Evolutionary conservation across 208 protist genomes (phyloP).

Genomic region (Leishmania gerbilli): DNA sequence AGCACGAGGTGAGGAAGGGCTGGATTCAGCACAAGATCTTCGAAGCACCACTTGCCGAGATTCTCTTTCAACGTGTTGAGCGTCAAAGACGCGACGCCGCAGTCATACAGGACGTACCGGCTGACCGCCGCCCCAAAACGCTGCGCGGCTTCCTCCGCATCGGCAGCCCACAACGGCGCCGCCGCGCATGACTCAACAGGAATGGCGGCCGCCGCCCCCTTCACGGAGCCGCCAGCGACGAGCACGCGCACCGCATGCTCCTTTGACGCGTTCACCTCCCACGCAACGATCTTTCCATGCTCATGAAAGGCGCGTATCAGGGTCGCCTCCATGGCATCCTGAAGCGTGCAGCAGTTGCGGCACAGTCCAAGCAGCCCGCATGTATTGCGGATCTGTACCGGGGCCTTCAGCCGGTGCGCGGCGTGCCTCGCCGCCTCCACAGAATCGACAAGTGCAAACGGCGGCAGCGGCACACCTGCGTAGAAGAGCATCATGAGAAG

Average conservation of each 20-base stretch:
- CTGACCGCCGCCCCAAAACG: constrained; percentile 23
- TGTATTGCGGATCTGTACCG: constrained; percentile 33
- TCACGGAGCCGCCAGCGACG: constrained; percentile 24
- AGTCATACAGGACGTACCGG: constrained; percentile 35
- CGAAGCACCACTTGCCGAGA: constrained; percentile 50
- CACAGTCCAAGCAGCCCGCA: constrained; percentile 12
- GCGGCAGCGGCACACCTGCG: constrained; percentile 62
- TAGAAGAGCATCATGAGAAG: constrained; percentile 84
- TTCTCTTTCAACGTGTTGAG: constrained; percentile 32
- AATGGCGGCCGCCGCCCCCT: constrained; percentile 22
- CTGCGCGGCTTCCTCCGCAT: constrained; percentile 11
- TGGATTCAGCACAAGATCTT: constrained; percentile 26
- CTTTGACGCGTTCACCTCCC: constrained; percentile 32
- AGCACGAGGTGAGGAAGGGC: background rate
- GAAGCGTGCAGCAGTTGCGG: constrained; percentile 9
- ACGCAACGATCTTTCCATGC: constrained; percentile 45
- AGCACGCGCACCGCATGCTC: constrained; percentile 16
- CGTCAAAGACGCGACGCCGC: constrained; percentile 29
- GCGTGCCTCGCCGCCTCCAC: constrained; percentile 28
- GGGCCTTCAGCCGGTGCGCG: constrained; percentile 30
- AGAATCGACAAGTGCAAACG: constrained; percentile 46
- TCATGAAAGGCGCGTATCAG: constrained; percentile 11
- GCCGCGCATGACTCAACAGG: constrained; percentile 13
- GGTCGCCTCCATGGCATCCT: constrained; percentile 9
- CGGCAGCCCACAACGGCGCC: constrained; percentile 14